Conservation (phyloP, 495 filamentous ascomycete species). For the Tuber calosporum region DNA sequence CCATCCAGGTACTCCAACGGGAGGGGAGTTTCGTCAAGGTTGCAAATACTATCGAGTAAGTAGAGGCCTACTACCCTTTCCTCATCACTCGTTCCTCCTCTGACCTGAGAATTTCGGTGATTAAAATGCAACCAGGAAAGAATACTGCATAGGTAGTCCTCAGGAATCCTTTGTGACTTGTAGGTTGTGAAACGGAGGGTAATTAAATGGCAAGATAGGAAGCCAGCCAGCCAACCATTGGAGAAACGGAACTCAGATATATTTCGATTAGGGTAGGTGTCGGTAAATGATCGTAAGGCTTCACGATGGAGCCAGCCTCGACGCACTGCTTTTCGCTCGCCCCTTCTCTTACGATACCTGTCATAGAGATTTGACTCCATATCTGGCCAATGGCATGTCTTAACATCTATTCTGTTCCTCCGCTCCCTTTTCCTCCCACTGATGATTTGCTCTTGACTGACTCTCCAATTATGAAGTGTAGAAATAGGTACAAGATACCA, state of each 20-base stretch:
- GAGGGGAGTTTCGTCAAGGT: no score
- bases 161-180: constrained; percentile 9
- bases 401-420: neutral
- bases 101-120: no score
- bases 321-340: neutral
- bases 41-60: no score
- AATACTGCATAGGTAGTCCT: no score
- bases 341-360: constrained; percentile 3
- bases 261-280: neutral
- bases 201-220: constrained; percentile 7
- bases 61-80: no score
- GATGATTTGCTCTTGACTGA: neutral
- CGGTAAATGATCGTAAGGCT: neutral
- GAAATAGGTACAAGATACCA: neutral
- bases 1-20: no score
- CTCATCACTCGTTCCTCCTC: no score
- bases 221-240: constrained; percentile 12
- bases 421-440: neutral
- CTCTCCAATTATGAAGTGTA: neutral
- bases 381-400: neutral
- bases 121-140: no score
- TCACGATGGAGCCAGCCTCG: neutral
- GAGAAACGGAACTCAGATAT: constrained; percentile 1
- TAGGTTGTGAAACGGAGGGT: constrained; percentile 12
- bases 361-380: neutral